These are phyloP conservation scores for Carex scoparia DNA, from an alignment of 176 grass and related monocot species.

Conservation along the genomic window DNA sequence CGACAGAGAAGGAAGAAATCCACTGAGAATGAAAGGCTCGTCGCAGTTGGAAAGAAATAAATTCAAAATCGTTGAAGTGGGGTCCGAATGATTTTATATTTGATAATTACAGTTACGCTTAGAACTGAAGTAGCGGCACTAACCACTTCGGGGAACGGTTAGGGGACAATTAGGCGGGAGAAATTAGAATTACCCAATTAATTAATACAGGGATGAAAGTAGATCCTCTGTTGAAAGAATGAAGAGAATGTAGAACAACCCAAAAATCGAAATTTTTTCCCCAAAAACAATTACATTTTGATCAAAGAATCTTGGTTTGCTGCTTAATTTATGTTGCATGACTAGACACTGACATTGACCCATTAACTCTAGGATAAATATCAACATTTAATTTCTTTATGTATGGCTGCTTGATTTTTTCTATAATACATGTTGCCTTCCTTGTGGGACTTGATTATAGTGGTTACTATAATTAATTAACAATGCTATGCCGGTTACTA, in stretches of 20 bases:
- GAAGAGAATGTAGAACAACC: background rate
- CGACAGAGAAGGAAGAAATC: no score
- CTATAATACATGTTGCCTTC: conserved; percentile 41
- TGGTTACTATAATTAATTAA: background rate
- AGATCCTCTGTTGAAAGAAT: background rate
- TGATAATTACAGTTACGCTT: no score
- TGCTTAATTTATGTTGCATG: conserved; percentile 46
- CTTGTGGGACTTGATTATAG: conserved; percentile 11
- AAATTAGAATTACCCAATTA: no score
- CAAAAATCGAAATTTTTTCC: background rate
- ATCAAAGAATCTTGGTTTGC: conserved; percentile 29
- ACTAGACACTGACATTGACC: conserved; percentile 53
- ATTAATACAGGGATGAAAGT: background rate
- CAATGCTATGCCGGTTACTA: background rate
- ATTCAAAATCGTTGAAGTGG: no score
- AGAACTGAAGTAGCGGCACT: no score
- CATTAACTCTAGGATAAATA: conserved; percentile 41
- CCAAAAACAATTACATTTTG: background rate
- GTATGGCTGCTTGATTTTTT: background rate
- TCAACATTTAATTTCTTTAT: conserved; percentile 40
- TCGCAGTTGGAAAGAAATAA: no score
- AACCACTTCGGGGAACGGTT: no score
- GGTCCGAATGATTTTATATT: no score
- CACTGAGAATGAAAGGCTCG: no score
- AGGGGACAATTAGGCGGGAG: no score